Base-by-base conservation (phyloP, 805 yeast species). In the Grigorovia jiainica region DNA sequence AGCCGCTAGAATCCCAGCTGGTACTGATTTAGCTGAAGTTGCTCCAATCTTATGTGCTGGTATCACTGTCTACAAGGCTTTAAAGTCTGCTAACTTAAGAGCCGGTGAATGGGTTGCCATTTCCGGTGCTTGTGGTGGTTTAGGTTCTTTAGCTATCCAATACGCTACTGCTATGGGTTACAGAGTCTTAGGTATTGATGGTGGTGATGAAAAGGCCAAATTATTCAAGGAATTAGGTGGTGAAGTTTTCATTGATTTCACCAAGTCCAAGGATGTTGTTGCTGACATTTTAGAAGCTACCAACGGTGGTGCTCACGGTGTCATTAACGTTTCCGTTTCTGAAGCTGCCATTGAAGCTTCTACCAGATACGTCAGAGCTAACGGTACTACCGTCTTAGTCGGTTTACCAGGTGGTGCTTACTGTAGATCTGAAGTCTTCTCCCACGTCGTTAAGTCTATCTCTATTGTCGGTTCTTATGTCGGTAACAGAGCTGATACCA, bases 41-140 rank as follows among this genome's bases (percentile, higher is more conserved):
- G 78, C 81, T 34, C 83, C 83, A 48, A 71, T 78, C 54, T 66
- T 78, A 61, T 78, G 83, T 66, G 81, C 80, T 38, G 81, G 81
- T 66, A 71, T 78, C 54, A 78, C 83, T 39, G 82, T 75, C 36
- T 78, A 76, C 75, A 77, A 77, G 67, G 82, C 82, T 10, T 66
- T 78, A 56, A 77, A 77, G 66, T 71, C 77, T 39, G 80, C 83
- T 41, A 61, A 67, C 41, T 57, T 73, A 45, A 47, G 49, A 38
- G 70, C 87, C 18, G 87, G 90, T 57, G 77, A 82, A 63, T 81
- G 82, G 80, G 82, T 79, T 50, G 76, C 78, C 46, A 68, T 82
- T 46, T 76, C 86, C 43, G 89, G 90, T 67, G 87, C 87, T 47
- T 84, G 78, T 63, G 89, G 89, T 62, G 89, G 90, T 58, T 72